Base-by-base conservation (phyloP, 2,329 filamentous ascomycete genomes). In the Knoxdaviesia capensis region DNA sequence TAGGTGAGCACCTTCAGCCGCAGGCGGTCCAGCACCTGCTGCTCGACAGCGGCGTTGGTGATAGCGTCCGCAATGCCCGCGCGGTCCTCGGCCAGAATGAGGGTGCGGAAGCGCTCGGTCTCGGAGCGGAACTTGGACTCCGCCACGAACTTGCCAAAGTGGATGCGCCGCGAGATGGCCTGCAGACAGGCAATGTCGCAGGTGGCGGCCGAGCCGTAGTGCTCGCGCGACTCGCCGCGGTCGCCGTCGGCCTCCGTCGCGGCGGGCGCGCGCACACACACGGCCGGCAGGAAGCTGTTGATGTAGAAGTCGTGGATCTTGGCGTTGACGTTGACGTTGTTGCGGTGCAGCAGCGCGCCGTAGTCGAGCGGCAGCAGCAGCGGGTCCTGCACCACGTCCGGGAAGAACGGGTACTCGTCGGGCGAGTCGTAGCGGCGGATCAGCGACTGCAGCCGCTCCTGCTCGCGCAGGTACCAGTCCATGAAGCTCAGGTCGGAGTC, bases 101-200 rank as follows among this genome's bases (percentile, higher is more conserved):
- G 60, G 47, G 66, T 67, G 5, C 82, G 87, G 57, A 88, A 98
- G 47, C 65, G 71, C 51, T 87, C 83, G 31, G 76, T 71, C 50
- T 96, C 83, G 39, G 80, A 78, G 51, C 73, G 72, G 61, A 94
- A 98, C 64, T 98, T 98, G 45, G 80, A 78, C 68, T 98, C 90
- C 37, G 90, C 90, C 6, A 98, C 90, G 54, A 96, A 96, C 63
- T 96, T 98, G 51, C 90, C 90, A 63, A 94, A 98, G 61, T 98
- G 90, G 51, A 98, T 90, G 43, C 90, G 70, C 36, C 88, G 72
- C 35, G 84, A 92, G 39, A 98, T 64, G 4, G 90, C 82, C 64
- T 98, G 90, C 48, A 98, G 66, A 52, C 82, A 88, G 42, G 74
- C 71, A 46, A 98, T 90, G 60, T 98, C 90, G 56, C 81, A 86